These are phyloP conservation scores for Hibiscus mutabilis DNA, from an alignment of 345 rosid genomes.

Conservation along the genomic window DNA sequence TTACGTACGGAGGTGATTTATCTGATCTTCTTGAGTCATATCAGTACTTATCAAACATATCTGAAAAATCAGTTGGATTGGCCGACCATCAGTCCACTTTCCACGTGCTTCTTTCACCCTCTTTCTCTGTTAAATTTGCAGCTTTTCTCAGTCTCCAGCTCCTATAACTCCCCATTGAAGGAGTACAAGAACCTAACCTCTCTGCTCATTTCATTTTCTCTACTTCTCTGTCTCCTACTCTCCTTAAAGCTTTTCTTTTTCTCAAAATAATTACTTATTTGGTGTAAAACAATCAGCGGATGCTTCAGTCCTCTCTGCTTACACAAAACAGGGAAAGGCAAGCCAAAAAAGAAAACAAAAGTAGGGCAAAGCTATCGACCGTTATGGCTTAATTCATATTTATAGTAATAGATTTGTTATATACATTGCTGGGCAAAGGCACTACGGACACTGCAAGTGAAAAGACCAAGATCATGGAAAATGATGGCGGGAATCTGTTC, in stretches of 20 bases:
- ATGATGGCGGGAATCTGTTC: slow-evolving; percentile 19
- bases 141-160: neutral
- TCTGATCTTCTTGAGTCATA: too few species aligned
- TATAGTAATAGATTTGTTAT: neutral
- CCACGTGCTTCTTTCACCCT: too few species aligned
- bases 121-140: neutral
- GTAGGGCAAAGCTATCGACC: neutral
- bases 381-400: neutral
- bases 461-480: slow-evolving; percentile 24
- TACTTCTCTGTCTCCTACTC: too few species aligned
- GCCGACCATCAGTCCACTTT: too few species aligned
- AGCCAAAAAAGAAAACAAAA: neutral
- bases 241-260: neutral
- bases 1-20: too few species aligned
- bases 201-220: neutral
- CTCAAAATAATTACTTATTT: neutral
- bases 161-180: neutral
- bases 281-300: too few species aligned
- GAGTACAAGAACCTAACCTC: neutral
- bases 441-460: neutral
- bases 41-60: too few species aligned
- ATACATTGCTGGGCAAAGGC: neutral
- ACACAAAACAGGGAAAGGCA: slow-evolving; percentile 11
- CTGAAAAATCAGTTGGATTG: neutral
- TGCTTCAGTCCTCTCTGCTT: neutral